These are phyloP conservation scores for Roridomyces roridus DNA, from an alignment of 768 basidiomycete genomes.

Conservation along the genomic window DNA sequence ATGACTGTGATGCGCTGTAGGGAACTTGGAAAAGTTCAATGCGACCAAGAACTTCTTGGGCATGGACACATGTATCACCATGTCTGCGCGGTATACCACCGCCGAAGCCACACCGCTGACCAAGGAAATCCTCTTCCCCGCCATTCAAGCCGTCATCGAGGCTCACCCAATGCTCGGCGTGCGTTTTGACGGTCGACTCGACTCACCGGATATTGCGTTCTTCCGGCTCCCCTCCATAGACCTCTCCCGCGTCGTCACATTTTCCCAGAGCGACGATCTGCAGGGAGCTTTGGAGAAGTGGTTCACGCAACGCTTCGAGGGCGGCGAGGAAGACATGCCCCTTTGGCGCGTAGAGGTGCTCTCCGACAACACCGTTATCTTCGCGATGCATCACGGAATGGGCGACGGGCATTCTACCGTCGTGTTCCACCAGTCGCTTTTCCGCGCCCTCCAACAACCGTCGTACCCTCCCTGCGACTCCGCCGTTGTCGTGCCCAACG, in stretches of 20 bases:
- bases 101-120: slow-evolving; percentile 20
- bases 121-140: slow-evolving; percentile 30
- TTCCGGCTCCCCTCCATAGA: slow-evolving; percentile 35
- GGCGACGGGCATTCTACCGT: not conserved
- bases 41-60: slow-evolving; percentile 35
- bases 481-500: not conserved
- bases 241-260: slow-evolving; percentile 36
- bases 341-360: slow-evolving; percentile 13
- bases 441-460: not conserved
- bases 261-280: slow-evolving; percentile 29
- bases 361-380: not conserved
- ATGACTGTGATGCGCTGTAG: too few relatives aligned
- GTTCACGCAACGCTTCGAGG: slow-evolving; percentile 32
- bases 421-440: not conserved
- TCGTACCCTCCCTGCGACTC: not conserved
- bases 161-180: slow-evolving; percentile 35
- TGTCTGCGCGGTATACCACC: slow-evolving; percentile 34
- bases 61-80: slow-evolving; percentile 40
- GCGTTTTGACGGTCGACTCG: slow-evolving; percentile 24
- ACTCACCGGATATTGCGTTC: slow-evolving; percentile 26
- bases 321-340: not conserved
- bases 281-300: slow-evolving; percentile 30
- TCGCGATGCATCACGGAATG: not conserved
- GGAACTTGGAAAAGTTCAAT: slow-evolving; percentile 39
- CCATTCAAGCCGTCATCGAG: slow-evolving; percentile 31